phyloP scores from a whole-genome alignment of 345 rosid species.

The Aquilaria malaccensis region DNA sequence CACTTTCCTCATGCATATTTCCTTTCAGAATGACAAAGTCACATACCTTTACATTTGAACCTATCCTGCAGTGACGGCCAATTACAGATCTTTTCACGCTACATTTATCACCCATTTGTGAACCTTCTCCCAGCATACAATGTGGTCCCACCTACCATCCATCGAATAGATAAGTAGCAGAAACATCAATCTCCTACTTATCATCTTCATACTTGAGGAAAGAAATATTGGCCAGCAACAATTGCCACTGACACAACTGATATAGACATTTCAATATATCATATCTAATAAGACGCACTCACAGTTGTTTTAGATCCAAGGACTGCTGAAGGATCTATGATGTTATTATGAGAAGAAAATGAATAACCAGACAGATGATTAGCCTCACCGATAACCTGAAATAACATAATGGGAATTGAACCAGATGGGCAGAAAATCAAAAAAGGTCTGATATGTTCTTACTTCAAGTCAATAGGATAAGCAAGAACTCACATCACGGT shows the following conservation, averaged over 20 bases:
- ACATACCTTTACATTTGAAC: slow-evolving; percentile 91
- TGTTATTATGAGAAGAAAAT: slow-evolving; percentile 70
- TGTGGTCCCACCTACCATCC: slow-evolving; percentile 76
- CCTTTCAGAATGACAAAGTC: slow-evolving; percentile 3
- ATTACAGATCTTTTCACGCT: slow-evolving; percentile 93
- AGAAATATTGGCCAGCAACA: not conserved
- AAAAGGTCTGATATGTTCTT: not conserved
- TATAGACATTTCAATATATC: not conserved
- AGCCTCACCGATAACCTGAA: slow-evolving; percentile 81
- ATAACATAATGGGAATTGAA: slow-evolving; percentile 8
- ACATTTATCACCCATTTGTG: slow-evolving; percentile 95
- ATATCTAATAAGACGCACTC: slow-evolving; percentile 17
- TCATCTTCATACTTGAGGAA: not conserved
- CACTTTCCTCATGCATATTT: too few relatives aligned
- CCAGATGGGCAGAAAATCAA: slow-evolving; percentile 10
- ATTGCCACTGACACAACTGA: not conserved
- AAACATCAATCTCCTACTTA: slow-evolving; percentile 4
- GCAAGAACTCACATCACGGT: slow-evolving; percentile 70
- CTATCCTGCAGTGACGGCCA: slow-evolving; percentile 95
- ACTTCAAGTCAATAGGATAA: slow-evolving; percentile 1
- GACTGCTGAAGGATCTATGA: slow-evolving; percentile 73
- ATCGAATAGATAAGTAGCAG: slow-evolving; percentile 9
- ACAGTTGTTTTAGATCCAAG: slow-evolving; percentile 91
- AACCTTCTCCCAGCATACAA: slow-evolving; percentile 92
- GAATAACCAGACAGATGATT: slow-evolving; percentile 79